Base-by-base conservation (phyloP, 768 basidiomycete genomes). In the Crucibulum laeve region DNA sequence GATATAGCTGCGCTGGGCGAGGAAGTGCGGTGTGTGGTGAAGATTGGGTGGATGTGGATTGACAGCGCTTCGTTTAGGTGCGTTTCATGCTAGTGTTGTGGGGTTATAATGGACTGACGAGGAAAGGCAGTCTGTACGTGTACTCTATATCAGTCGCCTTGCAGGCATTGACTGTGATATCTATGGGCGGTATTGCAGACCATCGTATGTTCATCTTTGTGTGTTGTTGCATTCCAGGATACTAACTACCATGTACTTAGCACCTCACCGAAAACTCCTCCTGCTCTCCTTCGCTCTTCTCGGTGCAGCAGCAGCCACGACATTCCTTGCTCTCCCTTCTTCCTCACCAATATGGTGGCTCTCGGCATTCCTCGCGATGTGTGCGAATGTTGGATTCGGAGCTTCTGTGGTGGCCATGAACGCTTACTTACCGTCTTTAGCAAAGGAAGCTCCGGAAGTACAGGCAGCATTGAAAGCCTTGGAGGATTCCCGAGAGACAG, bases 41-140 rank as follows among this genome's bases (percentile, higher is more conserved):
- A 80, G 58, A 69, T 95, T 43, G 82, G 80, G 1, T 91, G 91
- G 79, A 47, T 70, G 1, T 95, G 91, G 91, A 77, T 94, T 39
- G 93, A 95, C 57, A 91, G 75, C 10, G 91, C 93, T 1, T 92
- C 91, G 56, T 95, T 92, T 60, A 93, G 91, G 91, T 89, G 40
- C 32, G 77, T 36, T 15, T 23, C 14, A 14, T 42, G 3, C 25
- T 11, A 10, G n/a, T 8, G 35, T 37, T 37, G 35, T 4, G 35
- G 3, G 6, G 13, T 11, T 32, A 15, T 32, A 13, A 37, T 10
- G 41, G 10, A 26, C 25, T 19, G 13, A 42, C 8, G 25, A 33
- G 11, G 25, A 30, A 11, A 37, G 10, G 5, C 36, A 94, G 92
- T 53, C 70, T 99, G 25, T 93, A 95, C 57, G 77, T 85, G 23